Conservation (phyloP, 257 asterid species). For the Nemophila menziesii region DNA sequence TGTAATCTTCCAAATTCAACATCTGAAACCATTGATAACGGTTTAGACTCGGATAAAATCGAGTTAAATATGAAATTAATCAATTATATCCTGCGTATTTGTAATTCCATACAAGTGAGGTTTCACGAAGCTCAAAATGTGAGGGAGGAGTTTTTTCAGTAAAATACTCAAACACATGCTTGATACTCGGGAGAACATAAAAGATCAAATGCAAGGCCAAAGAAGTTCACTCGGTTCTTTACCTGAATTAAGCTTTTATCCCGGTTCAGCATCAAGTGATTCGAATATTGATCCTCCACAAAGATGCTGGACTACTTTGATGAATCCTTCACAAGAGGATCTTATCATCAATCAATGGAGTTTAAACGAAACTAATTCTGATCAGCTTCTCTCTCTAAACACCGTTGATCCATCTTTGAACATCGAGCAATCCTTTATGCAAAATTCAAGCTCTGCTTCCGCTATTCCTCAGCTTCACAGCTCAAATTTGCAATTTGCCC, state of each 20-base stretch:
- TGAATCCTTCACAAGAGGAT: conserved; percentile 34
- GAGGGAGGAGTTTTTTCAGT: conserved; percentile 97
- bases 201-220: conserved; percentile 78
- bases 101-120: conserved; percentile 94
- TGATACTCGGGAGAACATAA: no score
- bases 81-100: conserved; percentile 99
- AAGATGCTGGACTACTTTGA: conserved; percentile 48
- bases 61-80: no score
- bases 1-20: no score
- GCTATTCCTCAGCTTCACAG: no score
- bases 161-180: conserved; percentile 95
- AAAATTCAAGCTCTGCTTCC: no score
- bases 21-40: no score
- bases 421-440: no score
- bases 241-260: conserved; percentile 61
- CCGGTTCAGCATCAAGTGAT: conserved; percentile 52
- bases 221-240: conserved; percentile 49
- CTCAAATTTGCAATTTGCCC: no score
- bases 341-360: conserved; percentile 36
- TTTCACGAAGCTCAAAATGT: conserved; percentile 69
- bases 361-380: conserved; percentile 61
- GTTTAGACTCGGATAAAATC: no score
- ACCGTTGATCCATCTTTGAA: no score
- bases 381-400: conserved; percentile 22
- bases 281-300: conserved; percentile 51